Conservation (phyloP, 805 yeast genomes). For the Nakazawaea pomicola region DNA sequence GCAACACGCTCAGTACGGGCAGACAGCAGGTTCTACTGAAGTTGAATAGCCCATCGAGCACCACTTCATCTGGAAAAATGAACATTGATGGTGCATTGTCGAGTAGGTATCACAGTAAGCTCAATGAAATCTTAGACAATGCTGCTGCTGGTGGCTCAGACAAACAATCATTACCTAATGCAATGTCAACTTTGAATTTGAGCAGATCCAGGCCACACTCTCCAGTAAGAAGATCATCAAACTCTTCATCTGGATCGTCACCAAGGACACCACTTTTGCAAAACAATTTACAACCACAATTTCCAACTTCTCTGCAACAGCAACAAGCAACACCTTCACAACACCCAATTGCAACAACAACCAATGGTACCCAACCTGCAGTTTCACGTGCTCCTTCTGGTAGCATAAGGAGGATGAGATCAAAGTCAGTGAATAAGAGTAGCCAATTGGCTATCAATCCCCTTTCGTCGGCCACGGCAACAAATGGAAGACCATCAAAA, state of each 20-base stretch:
- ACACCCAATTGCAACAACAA: background rate
- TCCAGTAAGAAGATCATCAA: conserved; percentile 7
- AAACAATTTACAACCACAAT: background rate
- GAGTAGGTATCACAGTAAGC: background rate
- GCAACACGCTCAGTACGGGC: background rate
- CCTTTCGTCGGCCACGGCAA: conserved; percentile 16
- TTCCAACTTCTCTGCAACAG: background rate
- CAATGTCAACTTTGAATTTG: conserved; percentile 4
- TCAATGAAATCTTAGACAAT: conserved; percentile 1
- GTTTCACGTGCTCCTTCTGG: conserved; percentile 12
- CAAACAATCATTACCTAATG: background rate
- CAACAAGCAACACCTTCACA: conserved; percentile 2
- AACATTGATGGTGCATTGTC: conserved; percentile 1
- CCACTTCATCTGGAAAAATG: background rate
- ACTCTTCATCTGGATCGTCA: conserved; percentile 9
- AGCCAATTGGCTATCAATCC: conserved; percentile 7
- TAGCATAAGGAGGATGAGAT: conserved; percentile 7
- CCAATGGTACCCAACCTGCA: conserved; percentile 10
- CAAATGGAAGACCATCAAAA: conserved; percentile 14
- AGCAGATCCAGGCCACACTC: conserved; percentile 10
- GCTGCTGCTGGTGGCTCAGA: background rate
- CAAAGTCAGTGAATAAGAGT: conserved; percentile 10
- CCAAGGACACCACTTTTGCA: conserved; percentile 6
- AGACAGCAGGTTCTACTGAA: conserved; percentile 8
- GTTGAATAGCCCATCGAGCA: conserved; percentile 5